Base-by-base conservation (phyloP, 2,329 filamentous ascomycete genomes). In the Zasmidium cellare region DNA sequence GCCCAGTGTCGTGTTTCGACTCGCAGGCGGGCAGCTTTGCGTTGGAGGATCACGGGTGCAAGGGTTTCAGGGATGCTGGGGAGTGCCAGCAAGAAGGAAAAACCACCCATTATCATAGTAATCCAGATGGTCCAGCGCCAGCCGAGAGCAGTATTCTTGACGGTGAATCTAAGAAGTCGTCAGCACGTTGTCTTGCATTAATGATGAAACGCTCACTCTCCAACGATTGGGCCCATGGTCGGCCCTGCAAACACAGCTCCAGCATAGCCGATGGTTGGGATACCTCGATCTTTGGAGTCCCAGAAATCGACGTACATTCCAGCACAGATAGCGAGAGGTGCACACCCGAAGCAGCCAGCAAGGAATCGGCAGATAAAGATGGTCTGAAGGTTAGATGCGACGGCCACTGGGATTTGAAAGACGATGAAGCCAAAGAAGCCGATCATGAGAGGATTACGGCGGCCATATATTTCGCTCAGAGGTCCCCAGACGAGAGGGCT, bases 71-170 rank as follows among this genome's bases (percentile, higher is more conserved):
- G 79, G 1, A 84, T 70, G n/a, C 79, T 65, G 24, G 81, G 57
- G 14, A 80, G 59, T 0, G 74, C 77, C n/a, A 82, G 57, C 2
- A 73, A 49, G 1, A 74, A 74, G 59, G 82, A 76, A 3, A 76
- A 64, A 9, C 69, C 70, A 0, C 73, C 72, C 65, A 81, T 75
- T 51, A 85, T 83, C 47, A 80, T 65, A 0, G 80, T 83, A 22
- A 84, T 75, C 74, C 82, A 86, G 9, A 77, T 77, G 0, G 81
- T 84, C 81, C 82, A 85, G 18, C 82, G 74, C 82, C 83, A 85
- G 16, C 81, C 80, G 1, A 84, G 76, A 61, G 22, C 23, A 1
- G 77, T 63, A 6, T 73, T 78, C 44, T 79, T 72, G 0, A 77
- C 77, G 31, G 82, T 75, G 56, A 82, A 83, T 0, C 35, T 41